Evolutionary conservation across 2,329 filamentous ascomycete genomes (phyloP).

Genomic region (Magnaporthiopsis poae): DNA sequence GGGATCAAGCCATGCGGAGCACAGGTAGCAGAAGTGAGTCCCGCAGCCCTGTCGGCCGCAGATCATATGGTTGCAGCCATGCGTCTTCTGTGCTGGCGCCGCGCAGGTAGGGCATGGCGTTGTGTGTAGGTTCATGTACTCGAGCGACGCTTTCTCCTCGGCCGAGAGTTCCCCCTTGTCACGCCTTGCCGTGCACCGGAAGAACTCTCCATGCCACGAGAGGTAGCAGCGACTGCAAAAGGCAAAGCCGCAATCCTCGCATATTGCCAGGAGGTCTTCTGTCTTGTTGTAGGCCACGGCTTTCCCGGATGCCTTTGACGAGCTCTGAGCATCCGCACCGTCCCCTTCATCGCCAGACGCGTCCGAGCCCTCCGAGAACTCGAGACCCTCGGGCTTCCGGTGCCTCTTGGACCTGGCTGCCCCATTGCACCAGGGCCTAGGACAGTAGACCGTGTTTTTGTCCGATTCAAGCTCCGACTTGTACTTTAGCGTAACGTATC

Average conservation of each 20-base stretch:
- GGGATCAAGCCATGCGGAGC: slow-evolving; percentile 73
- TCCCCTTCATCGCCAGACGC: slow-evolving; percentile 27
- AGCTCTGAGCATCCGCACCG: slow-evolving; percentile 9
- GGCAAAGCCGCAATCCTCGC: slow-evolving; percentile 78
- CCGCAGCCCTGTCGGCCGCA: slow-evolving; percentile 65
- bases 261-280: slow-evolving; percentile 64
- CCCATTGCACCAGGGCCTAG: slow-evolving; percentile 83
- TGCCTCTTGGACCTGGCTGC: slow-evolving; percentile 69
- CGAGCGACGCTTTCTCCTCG: slow-evolving; percentile 77
- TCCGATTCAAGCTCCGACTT: slow-evolving; percentile 88
- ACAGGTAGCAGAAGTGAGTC: slow-evolving; percentile 92
- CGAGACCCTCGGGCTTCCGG: slow-evolving; percentile 58
- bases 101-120: slow-evolving; percentile 82
- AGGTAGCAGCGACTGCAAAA: slow-evolving; percentile 65
- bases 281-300: slow-evolving; percentile 12
- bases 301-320: slow-evolving; percentile 2
- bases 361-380: slow-evolving; percentile 48
- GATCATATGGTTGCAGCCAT: slow-evolving; percentile 95
- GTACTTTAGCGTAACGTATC: slow-evolving; percentile 82
- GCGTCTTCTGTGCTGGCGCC: slow-evolving; percentile 76
- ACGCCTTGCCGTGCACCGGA: slow-evolving; percentile 56
- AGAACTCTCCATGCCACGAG: slow-evolving; percentile 88
- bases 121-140: slow-evolving; percentile 73
- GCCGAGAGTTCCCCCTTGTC: slow-evolving; percentile 62
- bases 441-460: slow-evolving; percentile 86